A percentile compares a stretch with the other conserved stretches of the same genome.
Evolutionary conservation across 352 stramenopile genomes (phyloP).

Genomic region (Phytophthora aleatoria): DNA sequence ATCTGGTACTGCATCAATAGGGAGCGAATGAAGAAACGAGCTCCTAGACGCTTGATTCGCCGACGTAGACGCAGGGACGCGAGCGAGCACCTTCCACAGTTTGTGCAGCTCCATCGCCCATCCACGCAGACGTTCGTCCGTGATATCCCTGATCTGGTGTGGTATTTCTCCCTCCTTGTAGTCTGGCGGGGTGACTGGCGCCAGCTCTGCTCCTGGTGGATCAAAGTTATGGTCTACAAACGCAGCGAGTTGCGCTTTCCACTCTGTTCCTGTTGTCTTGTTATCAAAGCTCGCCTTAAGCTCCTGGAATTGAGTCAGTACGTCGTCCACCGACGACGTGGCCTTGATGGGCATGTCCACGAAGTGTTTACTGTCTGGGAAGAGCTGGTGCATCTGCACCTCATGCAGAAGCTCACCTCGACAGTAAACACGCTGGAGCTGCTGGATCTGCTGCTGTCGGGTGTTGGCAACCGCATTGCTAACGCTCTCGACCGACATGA

Average conservation of each 20-base stretch:
- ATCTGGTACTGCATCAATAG: constrained; percentile 12
- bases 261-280: constrained; percentile 11
- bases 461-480: constrained; percentile 8
- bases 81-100: constrained; percentile 75
- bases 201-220: constrained; percentile 56
- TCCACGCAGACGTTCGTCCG: constrained; percentile 41
- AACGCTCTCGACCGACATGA: constrained; percentile 16
- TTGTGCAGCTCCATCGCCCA: constrained; percentile 79
- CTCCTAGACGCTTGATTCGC: constrained; percentile 15
- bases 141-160: constrained; percentile 50
- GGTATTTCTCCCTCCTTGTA: constrained; percentile 42
- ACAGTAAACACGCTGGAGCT: constrained; percentile 56
- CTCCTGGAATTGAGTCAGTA: constrained; percentile 37
- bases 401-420: constrained; percentile 56
- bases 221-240: constrained; percentile 78
- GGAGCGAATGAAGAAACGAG: constrained; percentile 45
- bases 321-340: constrained; percentile 38
- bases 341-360: constrained; percentile 88
- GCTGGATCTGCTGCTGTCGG: constrained; percentile 22
- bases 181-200: constrained; percentile 42
- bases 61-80: constrained; percentile 25
- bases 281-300: constrained; percentile 13
- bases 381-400: constrained; percentile 69
- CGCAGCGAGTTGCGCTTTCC: constrained; percentile 37
- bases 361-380: constrained; percentile 89